Percentiles rank a stretch among this genome's conserved stretches.
Conservation (phyloP, 2,329 filamentous ascomycete genomes). For the Neonectria neomacrospora region DNA sequence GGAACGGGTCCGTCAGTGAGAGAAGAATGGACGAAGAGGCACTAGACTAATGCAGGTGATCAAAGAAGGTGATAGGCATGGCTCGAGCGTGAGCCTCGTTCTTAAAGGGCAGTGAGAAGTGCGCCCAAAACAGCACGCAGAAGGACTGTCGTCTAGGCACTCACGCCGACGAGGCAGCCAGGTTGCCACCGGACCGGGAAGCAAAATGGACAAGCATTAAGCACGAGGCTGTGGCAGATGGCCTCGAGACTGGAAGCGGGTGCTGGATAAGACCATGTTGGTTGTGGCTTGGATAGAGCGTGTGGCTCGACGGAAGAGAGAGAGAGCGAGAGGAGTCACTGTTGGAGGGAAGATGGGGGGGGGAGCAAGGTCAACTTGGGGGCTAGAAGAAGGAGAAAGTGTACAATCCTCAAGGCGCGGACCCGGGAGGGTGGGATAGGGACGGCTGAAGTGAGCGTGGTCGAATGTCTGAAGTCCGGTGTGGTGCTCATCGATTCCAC, state of each 20-base stretch:
- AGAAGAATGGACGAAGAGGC: constrained; percentile 39
- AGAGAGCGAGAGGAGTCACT: constrained; percentile 14
- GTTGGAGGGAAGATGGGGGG: not conserved
- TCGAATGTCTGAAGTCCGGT: constrained; percentile 1
- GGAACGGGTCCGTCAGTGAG: constrained; percentile 29
- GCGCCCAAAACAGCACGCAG: not conserved
- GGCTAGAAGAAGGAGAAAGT: constrained; percentile 13
- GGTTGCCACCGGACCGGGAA: constrained; percentile 9
- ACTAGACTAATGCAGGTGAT: constrained; percentile 44
- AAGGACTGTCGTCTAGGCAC: constrained; percentile 9
- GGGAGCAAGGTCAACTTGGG: constrained; percentile 6
- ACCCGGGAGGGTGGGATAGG: constrained; percentile 8
- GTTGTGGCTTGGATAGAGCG: constrained; percentile 19
- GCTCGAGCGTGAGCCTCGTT: constrained; percentile 17
- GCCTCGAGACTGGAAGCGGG: constrained; percentile 17
- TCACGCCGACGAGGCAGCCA: constrained; percentile 6
- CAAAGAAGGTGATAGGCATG: constrained; percentile 35
- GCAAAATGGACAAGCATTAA: constrained; percentile 12
- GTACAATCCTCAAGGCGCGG: constrained; percentile 18
- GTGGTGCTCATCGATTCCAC: constrained; percentile 15
- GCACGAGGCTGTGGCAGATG: constrained; percentile 31
- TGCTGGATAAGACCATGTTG: constrained; percentile 13
- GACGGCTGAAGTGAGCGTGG: constrained; percentile 6
- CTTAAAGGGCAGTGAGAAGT: constrained; percentile 9
- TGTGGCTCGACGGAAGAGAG: not conserved